Conservation (phyloP, 2,329 filamentous ascomycete genomes). For the Gnomoniopsis sp. region DNA sequence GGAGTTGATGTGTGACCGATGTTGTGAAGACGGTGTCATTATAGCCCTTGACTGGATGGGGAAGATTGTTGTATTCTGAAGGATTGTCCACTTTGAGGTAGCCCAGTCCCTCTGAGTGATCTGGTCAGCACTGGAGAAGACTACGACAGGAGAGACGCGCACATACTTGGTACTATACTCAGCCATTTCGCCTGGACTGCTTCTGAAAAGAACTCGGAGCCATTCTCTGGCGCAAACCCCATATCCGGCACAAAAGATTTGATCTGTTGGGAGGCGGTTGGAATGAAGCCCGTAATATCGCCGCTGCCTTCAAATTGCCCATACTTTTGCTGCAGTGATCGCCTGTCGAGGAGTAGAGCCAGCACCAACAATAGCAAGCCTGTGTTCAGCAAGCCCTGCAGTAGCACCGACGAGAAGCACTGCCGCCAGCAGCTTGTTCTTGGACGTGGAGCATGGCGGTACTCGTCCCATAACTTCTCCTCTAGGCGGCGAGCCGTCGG, state of each 20-base stretch:
- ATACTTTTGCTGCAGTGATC: constrained; percentile 19
- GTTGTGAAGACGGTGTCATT: constrained; percentile 36
- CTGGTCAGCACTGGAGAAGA: not conserved
- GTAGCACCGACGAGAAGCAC: constrained; percentile 20
- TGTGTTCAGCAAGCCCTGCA: constrained; percentile 30
- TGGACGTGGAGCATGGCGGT: constrained; percentile 1
- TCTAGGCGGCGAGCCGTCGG: constrained; percentile 21
- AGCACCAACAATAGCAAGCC: constrained; percentile 33
- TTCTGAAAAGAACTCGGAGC: constrained; percentile 36
- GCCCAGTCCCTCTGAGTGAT: constrained; percentile 33
- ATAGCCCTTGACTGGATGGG: constrained; percentile 30
- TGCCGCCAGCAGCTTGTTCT: constrained; percentile 19
- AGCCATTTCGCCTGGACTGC: constrained; percentile 33
- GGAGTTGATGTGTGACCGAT: constrained; percentile 41
- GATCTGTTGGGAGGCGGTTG: constrained; percentile 35
- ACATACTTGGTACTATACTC: constrained; percentile 34
- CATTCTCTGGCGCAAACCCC: constrained; percentile 35
- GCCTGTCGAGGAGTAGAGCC: constrained; percentile 31
- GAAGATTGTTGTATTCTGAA: constrained; percentile 33
- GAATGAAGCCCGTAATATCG: constrained; percentile 25
- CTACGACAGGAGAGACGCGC: not conserved
- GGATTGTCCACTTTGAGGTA: constrained; percentile 36
- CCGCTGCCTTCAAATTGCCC: constrained; percentile 30
- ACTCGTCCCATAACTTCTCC: constrained; percentile 28
- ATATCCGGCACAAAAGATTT: constrained; percentile 35